A percentile compares a stretch with the other conserved stretches of the same genome.
Evolutionary conservation across 108 stramenopile species (phyloP).

Genomic region (Nannochloropsis granulata): DNA sequence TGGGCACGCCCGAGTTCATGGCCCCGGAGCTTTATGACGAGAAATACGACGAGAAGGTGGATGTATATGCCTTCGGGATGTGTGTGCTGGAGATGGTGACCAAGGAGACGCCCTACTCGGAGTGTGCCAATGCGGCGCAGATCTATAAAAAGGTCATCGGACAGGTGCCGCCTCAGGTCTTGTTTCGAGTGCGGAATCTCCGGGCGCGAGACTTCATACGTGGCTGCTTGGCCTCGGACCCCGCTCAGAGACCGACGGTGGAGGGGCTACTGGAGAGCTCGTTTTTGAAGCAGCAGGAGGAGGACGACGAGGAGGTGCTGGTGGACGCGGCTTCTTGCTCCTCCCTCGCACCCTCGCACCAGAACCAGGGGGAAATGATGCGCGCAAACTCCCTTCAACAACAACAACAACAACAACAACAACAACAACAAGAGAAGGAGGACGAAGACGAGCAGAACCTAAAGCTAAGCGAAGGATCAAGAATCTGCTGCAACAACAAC

Average conservation of each 20-base stretch:
- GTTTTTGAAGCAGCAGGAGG: constrained; percentile 20
- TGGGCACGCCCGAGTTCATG: constrained; percentile 99
- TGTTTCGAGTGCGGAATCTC: constrained; percentile 52
- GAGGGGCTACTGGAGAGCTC: constrained; percentile 10
- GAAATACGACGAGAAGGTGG: constrained; percentile 84
- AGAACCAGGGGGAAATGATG: too few species aligned
- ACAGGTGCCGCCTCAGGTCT: constrained; percentile 61
- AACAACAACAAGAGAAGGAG: too few species aligned
- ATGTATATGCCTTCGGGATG: constrained; percentile 98
- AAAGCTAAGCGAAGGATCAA: too few species aligned
- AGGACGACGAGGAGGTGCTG: constrained; percentile 7
- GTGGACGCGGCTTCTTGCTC: neutral
- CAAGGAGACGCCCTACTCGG: constrained; percentile 80
- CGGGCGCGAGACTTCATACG: constrained; percentile 70
- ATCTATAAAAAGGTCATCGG: constrained; percentile 84
- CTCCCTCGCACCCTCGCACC: neutral
- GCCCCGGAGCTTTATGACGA: constrained; percentile 97
- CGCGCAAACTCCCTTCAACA: too few species aligned
- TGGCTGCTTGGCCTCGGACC: constrained; percentile 56
- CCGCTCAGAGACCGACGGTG: constrained; percentile 34
- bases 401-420: neutral
- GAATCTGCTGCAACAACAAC: too few species aligned
- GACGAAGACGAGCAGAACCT: too few species aligned
- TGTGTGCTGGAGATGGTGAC: constrained; percentile 92
- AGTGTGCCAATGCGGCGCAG: constrained; percentile 53